Percentiles rank a stretch among this genome's conserved stretches.
Evolutionary conservation across 495 filamentous ascomycete species (phyloP).

Genomic region (Neurospora intermedia): DNA sequence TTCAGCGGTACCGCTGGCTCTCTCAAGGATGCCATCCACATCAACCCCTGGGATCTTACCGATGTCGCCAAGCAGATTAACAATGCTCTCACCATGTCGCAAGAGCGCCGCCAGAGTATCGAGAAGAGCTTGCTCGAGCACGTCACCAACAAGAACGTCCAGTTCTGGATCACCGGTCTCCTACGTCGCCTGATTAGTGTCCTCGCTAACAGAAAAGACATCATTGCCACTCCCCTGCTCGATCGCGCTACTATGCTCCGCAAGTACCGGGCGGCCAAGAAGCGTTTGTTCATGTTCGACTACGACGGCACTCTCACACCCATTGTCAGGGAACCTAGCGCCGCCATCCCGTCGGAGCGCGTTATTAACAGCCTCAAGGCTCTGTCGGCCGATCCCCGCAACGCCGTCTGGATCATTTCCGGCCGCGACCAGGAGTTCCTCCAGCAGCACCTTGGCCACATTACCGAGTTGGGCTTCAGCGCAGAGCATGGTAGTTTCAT

Average conservation of each 20-base stretch:
- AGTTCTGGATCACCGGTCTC: slow-evolving; percentile 70
- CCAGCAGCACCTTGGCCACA: slow-evolving; percentile 76
- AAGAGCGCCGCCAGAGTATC: slow-evolving; percentile 46
- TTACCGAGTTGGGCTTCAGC: slow-evolving; percentile 71
- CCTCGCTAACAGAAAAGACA: slow-evolving; percentile 61
- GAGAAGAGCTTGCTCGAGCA: slow-evolving; percentile 63
- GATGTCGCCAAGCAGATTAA: slow-evolving; percentile 75
- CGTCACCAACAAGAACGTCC: slow-evolving; percentile 72
- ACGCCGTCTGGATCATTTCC: slow-evolving; percentile 95
- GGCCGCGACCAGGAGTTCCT: slow-evolving; percentile 86
- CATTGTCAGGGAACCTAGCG: slow-evolving; percentile 79
- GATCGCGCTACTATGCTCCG: slow-evolving; percentile 58
- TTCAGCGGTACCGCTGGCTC: slow-evolving; percentile 90
- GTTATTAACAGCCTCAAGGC: slow-evolving; percentile 67
- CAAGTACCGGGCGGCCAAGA: slow-evolving; percentile 57
- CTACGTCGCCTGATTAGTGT: slow-evolving; percentile 66
- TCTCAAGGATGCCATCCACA: slow-evolving; percentile 74
- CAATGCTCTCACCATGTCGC: slow-evolving; percentile 61
- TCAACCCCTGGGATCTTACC: slow-evolving; percentile 84
- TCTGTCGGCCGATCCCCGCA: slow-evolving; percentile 67
- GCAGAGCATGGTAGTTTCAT: slow-evolving; percentile 96
- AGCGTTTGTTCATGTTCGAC: slow-evolving; percentile 92
- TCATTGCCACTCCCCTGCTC: slow-evolving; percentile 67
- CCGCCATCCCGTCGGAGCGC: slow-evolving; percentile 75
- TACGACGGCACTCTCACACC: slow-evolving; percentile 97